Evolutionary conservation across 73 alveolate species (phyloP).

Genomic region (Tetrahymena borealis): DNA sequence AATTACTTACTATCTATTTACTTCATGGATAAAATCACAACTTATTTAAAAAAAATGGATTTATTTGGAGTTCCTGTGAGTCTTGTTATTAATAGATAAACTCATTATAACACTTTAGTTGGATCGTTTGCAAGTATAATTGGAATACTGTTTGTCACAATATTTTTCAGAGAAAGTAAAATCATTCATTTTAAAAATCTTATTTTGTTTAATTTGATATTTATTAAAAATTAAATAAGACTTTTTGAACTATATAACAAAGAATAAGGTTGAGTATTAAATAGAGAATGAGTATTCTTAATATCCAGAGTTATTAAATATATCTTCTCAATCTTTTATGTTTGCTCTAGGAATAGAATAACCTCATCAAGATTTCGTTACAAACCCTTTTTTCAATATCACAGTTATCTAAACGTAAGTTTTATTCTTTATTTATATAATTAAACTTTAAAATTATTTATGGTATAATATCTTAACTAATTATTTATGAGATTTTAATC

Average conservation of each 20-base stretch:
- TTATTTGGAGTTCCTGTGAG: neutral
- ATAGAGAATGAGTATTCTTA: neutral
- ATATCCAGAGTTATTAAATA: neutral
- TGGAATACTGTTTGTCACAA: neutral
- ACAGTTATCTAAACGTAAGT: neutral
- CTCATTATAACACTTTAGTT: neutral
- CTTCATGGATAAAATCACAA: neutral
- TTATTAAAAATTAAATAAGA: neutral
- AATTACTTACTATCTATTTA: too few species aligned
- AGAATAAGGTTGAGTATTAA: neutral
- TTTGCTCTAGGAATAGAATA: neutral
- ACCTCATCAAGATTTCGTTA: neutral
- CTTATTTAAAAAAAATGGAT: neutral
- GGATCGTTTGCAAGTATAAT: neutral
- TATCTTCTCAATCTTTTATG: neutral
- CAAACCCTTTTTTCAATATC: neutral
- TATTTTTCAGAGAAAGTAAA: neutral
- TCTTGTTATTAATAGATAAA: neutral
- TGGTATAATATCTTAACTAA: too few species aligned
- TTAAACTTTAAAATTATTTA: neutral
- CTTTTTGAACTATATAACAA: neutral
- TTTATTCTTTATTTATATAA: neutral
- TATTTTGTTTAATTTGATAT: neutral
- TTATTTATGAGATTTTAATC: too few species aligned
- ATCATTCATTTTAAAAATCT: neutral